These are phyloP conservation scores for Halenospora varia DNA, from an alignment of 495 filamentous ascomycete genomes.

Conservation along the genomic window DNA sequence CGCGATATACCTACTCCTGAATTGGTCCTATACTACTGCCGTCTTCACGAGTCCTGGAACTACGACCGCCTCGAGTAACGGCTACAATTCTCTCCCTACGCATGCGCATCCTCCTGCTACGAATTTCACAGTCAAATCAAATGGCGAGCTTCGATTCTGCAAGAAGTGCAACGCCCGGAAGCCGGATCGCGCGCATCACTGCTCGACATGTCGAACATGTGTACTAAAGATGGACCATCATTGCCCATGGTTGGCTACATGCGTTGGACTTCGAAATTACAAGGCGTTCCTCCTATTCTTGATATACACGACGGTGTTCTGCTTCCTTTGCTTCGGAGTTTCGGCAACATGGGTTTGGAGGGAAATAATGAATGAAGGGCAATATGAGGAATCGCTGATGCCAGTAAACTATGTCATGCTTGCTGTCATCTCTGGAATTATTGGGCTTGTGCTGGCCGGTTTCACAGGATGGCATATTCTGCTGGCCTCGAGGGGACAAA, in stretches of 20 bases:
- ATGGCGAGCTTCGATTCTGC: conserved; percentile 81
- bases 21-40: conserved; percentile 83
- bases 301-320: conserved; percentile 85
- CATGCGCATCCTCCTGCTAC: conserved; percentile 49
- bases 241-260: conserved; percentile 96
- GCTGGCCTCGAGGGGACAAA: conserved; percentile 71
- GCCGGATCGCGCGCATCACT: conserved; percentile 95
- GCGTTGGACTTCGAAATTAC: conserved; percentile 90
- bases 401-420: conserved; percentile 90
- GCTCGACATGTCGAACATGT: conserved; percentile 85
- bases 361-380: conserved; percentile 67
- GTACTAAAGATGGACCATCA: conserved; percentile 99
- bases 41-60: conserved; percentile 88
- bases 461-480: conserved; percentile 94
- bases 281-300: conserved; percentile 94
- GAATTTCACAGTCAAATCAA: conserved; percentile 86
- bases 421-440: conserved; percentile 81
- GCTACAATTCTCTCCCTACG: conserved; percentile 49
- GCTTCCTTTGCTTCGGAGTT: conserved; percentile 72
- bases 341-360: conserved; percentile 74
- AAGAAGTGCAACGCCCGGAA: conserved; percentile 95
- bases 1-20: conserved; percentile 71
- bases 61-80: conserved; percentile 37
- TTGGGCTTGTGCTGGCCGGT: conserved; percentile 80
- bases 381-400: conserved; percentile 62